Conservation (phyloP, 768 basidiomycete genomes). For the Naematelia aurantialba region DNA sequence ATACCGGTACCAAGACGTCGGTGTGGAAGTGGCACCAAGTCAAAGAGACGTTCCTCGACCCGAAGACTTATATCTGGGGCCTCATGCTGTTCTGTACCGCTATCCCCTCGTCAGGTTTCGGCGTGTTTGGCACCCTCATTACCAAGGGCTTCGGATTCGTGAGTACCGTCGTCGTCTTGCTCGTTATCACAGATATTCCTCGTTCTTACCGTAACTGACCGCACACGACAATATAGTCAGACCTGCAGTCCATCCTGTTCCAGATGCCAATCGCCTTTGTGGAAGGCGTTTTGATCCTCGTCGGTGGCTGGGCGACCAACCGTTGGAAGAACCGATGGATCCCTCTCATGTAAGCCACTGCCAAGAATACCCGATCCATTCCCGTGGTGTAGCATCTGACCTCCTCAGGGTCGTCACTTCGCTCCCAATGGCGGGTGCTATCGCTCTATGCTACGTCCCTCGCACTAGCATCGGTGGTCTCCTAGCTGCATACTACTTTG, state of each 20-base stretch:
- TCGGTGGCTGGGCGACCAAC: slow-evolving; percentile 24
- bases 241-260: slow-evolving; percentile 20
- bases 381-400: slow-evolving; percentile 1
- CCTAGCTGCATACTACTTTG: slow-evolving; percentile 20
- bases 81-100: slow-evolving; percentile 27
- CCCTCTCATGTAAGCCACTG: slow-evolving; percentile 21
- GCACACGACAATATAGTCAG: slow-evolving; percentile 55
- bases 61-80: slow-evolving; percentile 26
- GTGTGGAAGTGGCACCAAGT: slow-evolving; percentile 35
- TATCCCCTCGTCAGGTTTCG: slow-evolving; percentile 21
- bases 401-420: slow-evolving; percentile 6
- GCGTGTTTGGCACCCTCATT: slow-evolving; percentile 26
- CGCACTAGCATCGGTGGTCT: slow-evolving; percentile 19
- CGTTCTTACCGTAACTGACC: slow-evolving; percentile 44
- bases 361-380: not conserved
- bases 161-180: not conserved
- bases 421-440: slow-evolving; percentile 34
- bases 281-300: slow-evolving; percentile 8
- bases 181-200: not conserved
- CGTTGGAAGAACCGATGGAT: slow-evolving; percentile 19
- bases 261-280: slow-evolving; percentile 27
- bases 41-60: slow-evolving; percentile 33
- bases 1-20: slow-evolving; percentile 28
- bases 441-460: slow-evolving; percentile 24
- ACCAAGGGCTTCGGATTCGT: slow-evolving; percentile 29